These are phyloP conservation scores for Salix caprea DNA, from an alignment of 345 rosid species.

Conservation along the genomic window DNA sequence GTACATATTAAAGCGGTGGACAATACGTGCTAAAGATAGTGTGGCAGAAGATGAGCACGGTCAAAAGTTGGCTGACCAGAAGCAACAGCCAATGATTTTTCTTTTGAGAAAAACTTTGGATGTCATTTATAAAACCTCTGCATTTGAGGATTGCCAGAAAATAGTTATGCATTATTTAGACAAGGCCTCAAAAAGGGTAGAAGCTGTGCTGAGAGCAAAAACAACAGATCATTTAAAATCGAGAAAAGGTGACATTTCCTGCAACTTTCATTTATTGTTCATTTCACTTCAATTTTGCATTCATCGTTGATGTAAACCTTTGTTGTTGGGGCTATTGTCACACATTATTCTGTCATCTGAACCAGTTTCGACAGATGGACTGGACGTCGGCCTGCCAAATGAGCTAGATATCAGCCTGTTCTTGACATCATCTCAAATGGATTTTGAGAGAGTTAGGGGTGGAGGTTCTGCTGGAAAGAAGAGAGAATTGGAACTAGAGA, in stretches of 20 bases:
- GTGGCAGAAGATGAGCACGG: neutral
- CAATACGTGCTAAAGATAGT: slow-evolving; percentile 19
- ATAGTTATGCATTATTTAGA: slow-evolving; percentile 9
- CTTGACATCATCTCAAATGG: neutral
- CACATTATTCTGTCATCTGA: neutral
- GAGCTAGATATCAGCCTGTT: neutral
- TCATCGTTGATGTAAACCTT: neutral
- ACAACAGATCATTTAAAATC: neutral
- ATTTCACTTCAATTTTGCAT: neutral
- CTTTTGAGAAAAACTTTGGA: slow-evolving; percentile 13
- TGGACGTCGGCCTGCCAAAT: too few species aligned
- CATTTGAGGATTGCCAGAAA: slow-evolving; percentile 2
- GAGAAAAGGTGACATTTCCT: neutral
- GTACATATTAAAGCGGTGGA: slow-evolving; percentile 25
- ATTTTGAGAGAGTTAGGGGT: neutral
- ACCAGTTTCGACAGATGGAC: neutral
- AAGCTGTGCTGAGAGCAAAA: neutral
- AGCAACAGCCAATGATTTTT: neutral
- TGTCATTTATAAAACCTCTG: slow-evolving; percentile 4
- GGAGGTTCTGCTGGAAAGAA: too few species aligned
- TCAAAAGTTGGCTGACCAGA: neutral
- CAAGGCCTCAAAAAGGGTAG: slow-evolving; percentile 3
- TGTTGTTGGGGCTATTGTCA: neutral
- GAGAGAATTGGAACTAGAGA: too few species aligned
- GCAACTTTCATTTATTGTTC: neutral